Conservation (phyloP, 2,329 filamentous ascomycete species). For the Trichoderma sp. region DNA sequence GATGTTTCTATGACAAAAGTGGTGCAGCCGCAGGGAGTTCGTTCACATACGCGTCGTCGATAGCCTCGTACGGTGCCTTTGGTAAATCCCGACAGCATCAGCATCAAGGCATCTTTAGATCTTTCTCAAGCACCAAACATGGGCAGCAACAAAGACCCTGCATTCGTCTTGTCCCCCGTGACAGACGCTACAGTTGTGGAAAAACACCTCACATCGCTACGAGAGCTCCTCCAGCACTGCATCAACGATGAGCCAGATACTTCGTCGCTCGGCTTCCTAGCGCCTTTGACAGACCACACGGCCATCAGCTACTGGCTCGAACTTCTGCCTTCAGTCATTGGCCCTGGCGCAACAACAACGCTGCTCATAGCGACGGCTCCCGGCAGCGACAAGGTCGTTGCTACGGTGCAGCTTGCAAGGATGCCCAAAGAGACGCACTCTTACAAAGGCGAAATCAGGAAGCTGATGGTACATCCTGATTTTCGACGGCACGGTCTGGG, state of each 20-base stretch:
- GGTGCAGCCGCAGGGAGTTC: neutral
- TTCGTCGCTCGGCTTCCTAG: slow-evolving; percentile 34
- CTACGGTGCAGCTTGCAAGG: slow-evolving; percentile 27
- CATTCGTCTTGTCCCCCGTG: slow-evolving; percentile 3
- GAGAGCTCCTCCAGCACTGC: slow-evolving; percentile 29
- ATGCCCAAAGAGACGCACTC: slow-evolving; percentile 31
- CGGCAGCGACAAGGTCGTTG: slow-evolving; percentile 23
- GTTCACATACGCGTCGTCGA: neutral
- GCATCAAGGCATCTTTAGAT: neutral
- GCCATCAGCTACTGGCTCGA: slow-evolving; percentile 29
- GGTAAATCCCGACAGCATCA: neutral
- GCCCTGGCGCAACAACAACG: slow-evolving; percentile 1
- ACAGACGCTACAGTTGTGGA: slow-evolving; percentile 19
- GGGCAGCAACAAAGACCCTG: slow-evolving; percentile 2
- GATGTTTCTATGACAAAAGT: neutral
- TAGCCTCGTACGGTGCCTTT: neutral
- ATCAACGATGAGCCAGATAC: slow-evolving; percentile 31
- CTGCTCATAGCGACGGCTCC: slow-evolving; percentile 25
- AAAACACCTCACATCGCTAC: slow-evolving; percentile 27
- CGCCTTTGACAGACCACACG: slow-evolving; percentile 29
- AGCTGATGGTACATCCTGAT: slow-evolving; percentile 31
- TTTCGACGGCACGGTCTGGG: slow-evolving; percentile 28
- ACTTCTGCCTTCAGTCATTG: slow-evolving; percentile 18
- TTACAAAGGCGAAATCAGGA: slow-evolving; percentile 32
- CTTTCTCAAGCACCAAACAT: neutral